phyloP scores from a whole-genome alignment of 768 basidiomycete species.

The Steccherinum ochraceum region DNA sequence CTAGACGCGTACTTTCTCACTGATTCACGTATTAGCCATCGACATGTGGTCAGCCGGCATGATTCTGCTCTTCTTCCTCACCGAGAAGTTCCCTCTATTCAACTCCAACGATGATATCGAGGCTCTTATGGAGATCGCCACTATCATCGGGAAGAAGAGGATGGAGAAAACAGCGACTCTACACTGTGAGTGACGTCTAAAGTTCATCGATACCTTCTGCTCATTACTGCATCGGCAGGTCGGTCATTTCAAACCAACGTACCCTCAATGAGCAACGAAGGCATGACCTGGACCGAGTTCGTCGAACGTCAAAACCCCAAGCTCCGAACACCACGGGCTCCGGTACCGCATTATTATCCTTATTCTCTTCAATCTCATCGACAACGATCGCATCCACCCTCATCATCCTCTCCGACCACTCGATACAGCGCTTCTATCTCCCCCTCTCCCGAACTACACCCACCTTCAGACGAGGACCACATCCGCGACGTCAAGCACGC shows the following conservation, averaged over 20 bases:
- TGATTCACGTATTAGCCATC: no score
- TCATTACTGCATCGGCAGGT: constrained; percentile 55
- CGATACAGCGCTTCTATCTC: constrained; percentile 16
- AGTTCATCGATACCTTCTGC: background rate
- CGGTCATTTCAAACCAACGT: constrained; percentile 90
- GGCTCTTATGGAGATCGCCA: constrained; percentile 90
- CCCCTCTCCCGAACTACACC: constrained; percentile 16
- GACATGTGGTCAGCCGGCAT: constrained; percentile 96
- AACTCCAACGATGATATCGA: constrained; percentile 92
- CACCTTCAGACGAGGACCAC: constrained; percentile 23
- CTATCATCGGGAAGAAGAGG: constrained; percentile 72
- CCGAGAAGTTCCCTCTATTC: constrained; percentile 89
- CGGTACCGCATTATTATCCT: constrained; percentile 51
- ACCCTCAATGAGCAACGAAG: constrained; percentile 63
- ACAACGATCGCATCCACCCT: constrained; percentile 21
- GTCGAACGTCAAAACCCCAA: constrained; percentile 75
- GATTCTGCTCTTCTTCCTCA: constrained; percentile 89
- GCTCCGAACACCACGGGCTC: constrained; percentile 41
- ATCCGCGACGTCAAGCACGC: constrained; percentile 49
- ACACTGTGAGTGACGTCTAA: constrained; percentile 74
- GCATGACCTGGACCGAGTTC: constrained; percentile 66
- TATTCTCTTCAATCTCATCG: constrained; percentile 25
- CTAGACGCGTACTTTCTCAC: no score
- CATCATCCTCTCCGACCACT: constrained; percentile 28
- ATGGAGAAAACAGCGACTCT: constrained; percentile 85